Conservation (phyloP, 2,329 filamentous ascomycete genomes). For the Alternaria hordeiaustralica region DNA sequence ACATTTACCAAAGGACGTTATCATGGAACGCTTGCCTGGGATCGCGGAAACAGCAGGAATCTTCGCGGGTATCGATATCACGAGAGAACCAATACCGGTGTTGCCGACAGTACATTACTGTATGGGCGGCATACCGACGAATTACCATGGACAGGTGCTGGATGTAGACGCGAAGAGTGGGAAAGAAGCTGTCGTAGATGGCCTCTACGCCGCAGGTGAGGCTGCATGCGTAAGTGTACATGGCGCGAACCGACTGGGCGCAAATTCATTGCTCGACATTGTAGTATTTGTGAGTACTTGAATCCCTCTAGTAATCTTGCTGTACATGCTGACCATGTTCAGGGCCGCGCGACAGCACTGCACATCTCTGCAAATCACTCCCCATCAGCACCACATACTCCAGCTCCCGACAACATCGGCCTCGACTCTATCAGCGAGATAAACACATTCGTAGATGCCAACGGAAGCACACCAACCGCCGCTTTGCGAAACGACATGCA, state of each 20-base stretch:
- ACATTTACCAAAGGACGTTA: slow-evolving; percentile 56
- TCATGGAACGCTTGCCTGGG: slow-evolving; percentile 56
- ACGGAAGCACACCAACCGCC: slow-evolving; percentile 48
- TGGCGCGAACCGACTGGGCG: slow-evolving; percentile 57
- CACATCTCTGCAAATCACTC: slow-evolving; percentile 51
- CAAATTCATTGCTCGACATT: slow-evolving; percentile 58
- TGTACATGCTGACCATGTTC: not conserved
- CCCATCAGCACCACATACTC: slow-evolving; percentile 45
- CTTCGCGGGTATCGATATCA: slow-evolving; percentile 59
- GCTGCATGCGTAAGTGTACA: slow-evolving; percentile 58
- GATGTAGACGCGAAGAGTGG: slow-evolving; percentile 39
- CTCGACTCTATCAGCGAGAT: slow-evolving; percentile 44
- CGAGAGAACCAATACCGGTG: slow-evolving; percentile 58
- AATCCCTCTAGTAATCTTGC: not conserved
- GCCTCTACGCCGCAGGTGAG: slow-evolving; percentile 58
- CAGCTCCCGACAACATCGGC: slow-evolving; percentile 45
- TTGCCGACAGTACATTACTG: slow-evolving; percentile 60
- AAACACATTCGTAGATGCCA: slow-evolving; percentile 45
- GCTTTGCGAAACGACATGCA: slow-evolving; percentile 53
- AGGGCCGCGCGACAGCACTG: slow-evolving; percentile 54
- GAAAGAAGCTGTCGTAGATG: slow-evolving; percentile 53
- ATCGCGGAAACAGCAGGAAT: slow-evolving; percentile 60
- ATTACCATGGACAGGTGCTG: slow-evolving; percentile 57
- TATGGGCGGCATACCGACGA: slow-evolving; percentile 60
- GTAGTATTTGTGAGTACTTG: slow-evolving; percentile 53